Percentiles rank a stretch among this genome's conserved stretches.
Evolutionary conservation across 1,284 basidiomycete genomes (phyloP).

Genomic region (Malassezia dermatis): DNA sequence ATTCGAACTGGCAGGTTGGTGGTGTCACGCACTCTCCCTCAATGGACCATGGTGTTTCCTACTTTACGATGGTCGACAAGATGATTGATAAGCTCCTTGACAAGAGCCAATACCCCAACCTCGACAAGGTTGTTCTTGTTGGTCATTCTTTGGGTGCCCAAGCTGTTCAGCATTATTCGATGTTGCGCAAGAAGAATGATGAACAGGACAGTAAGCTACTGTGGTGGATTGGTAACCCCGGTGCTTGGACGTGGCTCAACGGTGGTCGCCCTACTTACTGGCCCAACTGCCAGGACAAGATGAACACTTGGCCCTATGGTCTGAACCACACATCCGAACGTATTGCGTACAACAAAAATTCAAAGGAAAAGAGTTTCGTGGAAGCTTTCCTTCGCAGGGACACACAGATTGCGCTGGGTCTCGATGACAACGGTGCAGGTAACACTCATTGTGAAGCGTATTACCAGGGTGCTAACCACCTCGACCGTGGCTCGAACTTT

Average conservation of each 20-base stretch:
- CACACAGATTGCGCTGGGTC: conserved; percentile 30
- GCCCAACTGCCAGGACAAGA: background rate
- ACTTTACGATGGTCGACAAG: conserved; percentile 33
- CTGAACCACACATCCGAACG: background rate
- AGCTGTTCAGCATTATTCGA: conserved; percentile 35
- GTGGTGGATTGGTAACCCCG: conserved; percentile 35
- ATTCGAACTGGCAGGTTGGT: conserved; percentile 34
- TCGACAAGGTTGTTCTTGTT: conserved; percentile 31
- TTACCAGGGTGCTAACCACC: conserved; percentile 34
- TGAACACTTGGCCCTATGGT: conserved; percentile 4
- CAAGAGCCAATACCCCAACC: conserved; percentile 28
- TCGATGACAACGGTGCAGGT: conserved; percentile 39
- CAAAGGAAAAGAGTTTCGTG: conserved; percentile 10
- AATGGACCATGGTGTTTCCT: conserved; percentile 2
- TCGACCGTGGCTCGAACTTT: conserved; percentile 16
- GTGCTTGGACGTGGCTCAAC: conserved; percentile 31
- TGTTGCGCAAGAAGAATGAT: conserved; percentile 26
- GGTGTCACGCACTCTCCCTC: conserved; percentile 20
- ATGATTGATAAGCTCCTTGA: conserved; percentile 31
- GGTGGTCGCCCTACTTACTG: conserved; percentile 19
- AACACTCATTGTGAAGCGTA: conserved; percentile 33
- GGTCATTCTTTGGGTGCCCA: conserved; percentile 39
- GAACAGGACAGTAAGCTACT: conserved; percentile 21
- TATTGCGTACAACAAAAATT: background rate
- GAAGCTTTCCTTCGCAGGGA: conserved; percentile 21